Conservation (phyloP, 1,284 basidiomycete species). For the Ceratobasidium sp. region DNA sequence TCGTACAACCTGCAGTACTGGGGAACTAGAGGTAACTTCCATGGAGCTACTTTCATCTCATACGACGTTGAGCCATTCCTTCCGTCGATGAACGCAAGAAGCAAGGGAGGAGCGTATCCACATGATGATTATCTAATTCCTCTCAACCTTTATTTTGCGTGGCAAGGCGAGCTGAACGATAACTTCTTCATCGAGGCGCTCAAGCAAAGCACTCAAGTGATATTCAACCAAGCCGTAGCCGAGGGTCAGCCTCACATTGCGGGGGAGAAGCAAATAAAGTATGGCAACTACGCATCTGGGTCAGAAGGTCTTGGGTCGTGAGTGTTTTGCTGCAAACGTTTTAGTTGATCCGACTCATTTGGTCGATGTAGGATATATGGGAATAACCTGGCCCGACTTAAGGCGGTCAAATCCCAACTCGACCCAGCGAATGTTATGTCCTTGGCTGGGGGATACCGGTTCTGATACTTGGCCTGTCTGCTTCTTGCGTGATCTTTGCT, state of each 20-base stretch:
- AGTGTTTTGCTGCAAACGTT: constrained; percentile 52
- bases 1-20: constrained; percentile 56
- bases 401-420: constrained; percentile 59
- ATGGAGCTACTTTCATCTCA: constrained; percentile 60
- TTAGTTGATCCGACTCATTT: constrained; percentile 61
- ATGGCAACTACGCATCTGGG: constrained; percentile 66
- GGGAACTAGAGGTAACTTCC: constrained; percentile 55
- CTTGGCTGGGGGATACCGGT: constrained; percentile 66
- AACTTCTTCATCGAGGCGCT: constrained; percentile 59
- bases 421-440: constrained; percentile 70
- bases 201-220: constrained; percentile 58
- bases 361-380: constrained; percentile 61
- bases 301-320: constrained; percentile 11
- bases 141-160: constrained; percentile 65
- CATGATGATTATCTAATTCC: constrained; percentile 62
- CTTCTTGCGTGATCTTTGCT: neutral
- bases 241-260: constrained; percentile 64
- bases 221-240: constrained; percentile 59
- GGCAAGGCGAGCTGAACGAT: constrained; percentile 59
- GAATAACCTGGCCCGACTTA: constrained; percentile 60
- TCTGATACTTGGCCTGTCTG: neutral
- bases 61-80: constrained; percentile 72
- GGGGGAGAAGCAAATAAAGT: constrained; percentile 58
- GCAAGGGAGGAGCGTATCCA: constrained; percentile 53
- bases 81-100: constrained; percentile 61